These are phyloP conservation scores for Quercus mongolica DNA, from an alignment of 306 rosid species.

Conservation along the genomic window DNA sequence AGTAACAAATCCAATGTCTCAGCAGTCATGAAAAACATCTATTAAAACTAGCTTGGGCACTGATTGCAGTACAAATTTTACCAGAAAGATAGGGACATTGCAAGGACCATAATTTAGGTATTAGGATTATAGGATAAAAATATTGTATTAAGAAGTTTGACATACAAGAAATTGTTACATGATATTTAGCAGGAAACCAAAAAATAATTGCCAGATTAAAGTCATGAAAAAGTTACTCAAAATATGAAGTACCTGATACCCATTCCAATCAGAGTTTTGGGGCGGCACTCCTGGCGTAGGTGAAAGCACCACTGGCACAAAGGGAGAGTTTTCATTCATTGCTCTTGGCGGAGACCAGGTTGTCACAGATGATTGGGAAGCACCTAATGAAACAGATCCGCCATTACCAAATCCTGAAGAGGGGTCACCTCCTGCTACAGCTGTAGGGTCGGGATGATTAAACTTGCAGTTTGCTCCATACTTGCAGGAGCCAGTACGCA, in stretches of 20 bases:
- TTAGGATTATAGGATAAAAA: slow-evolving; percentile 1
- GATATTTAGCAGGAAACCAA: neutral
- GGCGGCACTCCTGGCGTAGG: slow-evolving; percentile 61
- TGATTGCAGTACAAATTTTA: neutral
- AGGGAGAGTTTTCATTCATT: slow-evolving; percentile 61
- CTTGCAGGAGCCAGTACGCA: slow-evolving; percentile 96
- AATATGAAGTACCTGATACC: slow-evolving; percentile 59
- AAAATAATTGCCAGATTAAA: slow-evolving; percentile 5
- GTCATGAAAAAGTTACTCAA: neutral
- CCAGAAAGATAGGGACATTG: neutral
- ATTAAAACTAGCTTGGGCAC: neutral
- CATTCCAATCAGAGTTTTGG: slow-evolving; percentile 71
- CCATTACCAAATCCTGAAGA: slow-evolving; percentile 60
- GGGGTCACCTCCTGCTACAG: slow-evolving; percentile 55
- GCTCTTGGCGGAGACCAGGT: slow-evolving; percentile 68
- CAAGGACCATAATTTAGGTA: neutral
- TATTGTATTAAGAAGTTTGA: slow-evolving; percentile 8
- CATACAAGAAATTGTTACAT: neutral
- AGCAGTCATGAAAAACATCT: neutral
- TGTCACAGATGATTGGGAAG: slow-evolving; percentile 45
- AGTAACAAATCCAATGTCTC: slow-evolving; percentile 3
- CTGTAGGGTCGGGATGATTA: slow-evolving; percentile 94
- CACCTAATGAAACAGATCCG: slow-evolving; percentile 48
- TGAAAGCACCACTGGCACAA: slow-evolving; percentile 56
- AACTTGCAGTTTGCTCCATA: slow-evolving; percentile 87